These are phyloP conservation scores for Coemansia sp. DNA, from an alignment of 192 early-diverging fungal genomes.

Conservation along the genomic window DNA sequence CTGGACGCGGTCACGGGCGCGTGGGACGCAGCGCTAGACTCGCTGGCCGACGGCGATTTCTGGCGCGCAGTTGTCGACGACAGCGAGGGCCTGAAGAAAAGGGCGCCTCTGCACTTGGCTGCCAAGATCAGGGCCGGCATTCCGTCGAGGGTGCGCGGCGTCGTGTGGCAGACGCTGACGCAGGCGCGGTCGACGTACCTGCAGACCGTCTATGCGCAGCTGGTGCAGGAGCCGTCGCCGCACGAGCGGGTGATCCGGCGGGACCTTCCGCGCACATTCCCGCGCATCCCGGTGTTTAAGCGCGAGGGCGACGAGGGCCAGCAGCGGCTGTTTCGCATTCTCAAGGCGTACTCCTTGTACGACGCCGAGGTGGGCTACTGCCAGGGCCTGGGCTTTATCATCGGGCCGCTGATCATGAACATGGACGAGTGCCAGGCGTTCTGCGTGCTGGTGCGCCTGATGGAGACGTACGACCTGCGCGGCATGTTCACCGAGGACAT, in stretches of 20 bases:
- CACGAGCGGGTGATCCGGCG: constrained; percentile 90
- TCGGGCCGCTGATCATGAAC: constrained; percentile 88
- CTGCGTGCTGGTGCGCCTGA: constrained; percentile 89
- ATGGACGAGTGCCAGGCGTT: constrained; percentile 95
- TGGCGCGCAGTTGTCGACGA: constrained; percentile 38
- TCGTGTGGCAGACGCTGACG: constrained; percentile 90
- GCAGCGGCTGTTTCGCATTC: constrained; percentile 76
- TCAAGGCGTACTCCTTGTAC: constrained; percentile 92
- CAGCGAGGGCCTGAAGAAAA: constrained; percentile 16
- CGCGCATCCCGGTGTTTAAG: constrained; percentile 80
- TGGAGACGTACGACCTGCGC: constrained; percentile 91
- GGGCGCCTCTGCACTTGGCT: constrained; percentile 42
- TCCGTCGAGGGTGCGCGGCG: constrained; percentile 77
- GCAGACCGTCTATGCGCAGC: constrained; percentile 76
- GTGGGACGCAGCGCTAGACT: constrained; percentile 35
- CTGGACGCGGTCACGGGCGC: constrained; percentile 36
- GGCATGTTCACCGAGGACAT: constrained; percentile 92
- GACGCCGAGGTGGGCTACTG: constrained; percentile 96
- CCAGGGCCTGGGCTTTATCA: constrained; percentile 94
- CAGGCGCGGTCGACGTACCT: constrained; percentile 75
- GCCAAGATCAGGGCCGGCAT: constrained; percentile 61
- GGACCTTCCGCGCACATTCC: constrained; percentile 92
- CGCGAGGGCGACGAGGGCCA: constrained; percentile 82
- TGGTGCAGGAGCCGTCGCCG: constrained; percentile 69
- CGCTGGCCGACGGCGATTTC: constrained; percentile 34